Base-by-base conservation (phyloP, 2,329 filamentous ascomycete genomes). In the Byssothecium circinans region DNA sequence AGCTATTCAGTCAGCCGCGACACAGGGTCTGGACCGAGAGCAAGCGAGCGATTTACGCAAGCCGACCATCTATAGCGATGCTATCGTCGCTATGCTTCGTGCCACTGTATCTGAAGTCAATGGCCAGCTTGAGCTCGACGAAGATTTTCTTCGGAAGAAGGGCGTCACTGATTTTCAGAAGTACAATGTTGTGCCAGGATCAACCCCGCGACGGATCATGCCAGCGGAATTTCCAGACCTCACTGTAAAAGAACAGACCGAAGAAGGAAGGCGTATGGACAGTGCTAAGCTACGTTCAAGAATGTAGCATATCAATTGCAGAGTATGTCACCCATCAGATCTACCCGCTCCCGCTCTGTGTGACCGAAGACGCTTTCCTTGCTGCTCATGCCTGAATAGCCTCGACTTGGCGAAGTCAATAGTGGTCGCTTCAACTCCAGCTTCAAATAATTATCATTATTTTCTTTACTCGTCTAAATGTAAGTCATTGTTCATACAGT, bases 1-100 rank as follows among this genome's bases (percentile, higher is more conserved):
- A 23, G 87, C 88, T 2, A 88, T 94, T 53, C 82, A 91, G 62
- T 90, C 86, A 5, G 88, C 84, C 5, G 88, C 89, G 3, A 92
- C 88, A 1, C 76, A 80, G 43, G 72, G 76, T 43, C 76, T 50
- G 50, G 46, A 75, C 18, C 66, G 72, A 1, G 75, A 80, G 40
- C 71, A 71, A 23, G 77, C 73, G 8, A 53, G 52, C 27, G 82
- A 90, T 60, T 72, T 91, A n/a, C 76, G 87, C 49, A 86, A 84
- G 34, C 64, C 79, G 51, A 83, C 80, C 5, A 87, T 95, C 52
- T 95, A 89, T 71, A 89, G 88, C 0, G 87, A 91, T 61, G 89
- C 89, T 1, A 82, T 95, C 15, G 69, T 92, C 1, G 86, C 81
- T 1, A 87, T 95, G 69, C 74, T 94, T 1, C 67, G 72, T 8